phyloP scores from a whole-genome alignment of 495 filamentous ascomycete genomes.

The Aspergillus ostianus region DNA sequence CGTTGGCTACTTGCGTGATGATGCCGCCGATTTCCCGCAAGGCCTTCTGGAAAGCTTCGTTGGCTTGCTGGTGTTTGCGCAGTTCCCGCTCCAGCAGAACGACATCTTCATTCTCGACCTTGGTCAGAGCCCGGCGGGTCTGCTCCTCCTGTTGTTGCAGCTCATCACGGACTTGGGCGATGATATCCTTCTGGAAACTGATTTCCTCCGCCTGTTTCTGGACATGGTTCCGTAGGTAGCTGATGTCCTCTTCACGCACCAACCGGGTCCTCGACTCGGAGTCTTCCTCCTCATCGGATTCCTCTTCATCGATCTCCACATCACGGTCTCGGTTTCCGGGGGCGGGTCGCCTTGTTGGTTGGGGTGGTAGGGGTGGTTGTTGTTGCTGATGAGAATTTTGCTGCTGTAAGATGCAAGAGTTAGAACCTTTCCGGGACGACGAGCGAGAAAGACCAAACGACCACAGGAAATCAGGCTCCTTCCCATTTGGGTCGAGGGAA shows the following conservation, averaged over 20 bases:
- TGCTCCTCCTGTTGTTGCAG: constrained; percentile 61
- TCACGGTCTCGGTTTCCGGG: constrained; percentile 28
- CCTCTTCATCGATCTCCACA: constrained; percentile 40
- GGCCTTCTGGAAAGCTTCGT: constrained; percentile 97
- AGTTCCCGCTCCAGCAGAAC: constrained; percentile 81
- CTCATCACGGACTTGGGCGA: constrained; percentile 66
- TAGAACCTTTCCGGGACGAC: constrained; percentile 39
- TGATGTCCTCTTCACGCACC: constrained; percentile 68
- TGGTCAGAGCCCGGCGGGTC: constrained; percentile 53
- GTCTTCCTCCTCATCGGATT: constrained; percentile 44
- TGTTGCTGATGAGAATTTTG: constrained; percentile 36
- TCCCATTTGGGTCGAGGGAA: constrained; percentile 50
- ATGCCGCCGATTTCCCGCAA: constrained; percentile 96
- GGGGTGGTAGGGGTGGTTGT: constrained; percentile 23
- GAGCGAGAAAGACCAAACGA: constrained; percentile 42
- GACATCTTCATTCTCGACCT: constrained; percentile 64
- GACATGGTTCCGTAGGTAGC: constrained; percentile 69
- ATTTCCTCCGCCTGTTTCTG: constrained; percentile 78
- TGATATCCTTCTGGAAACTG: constrained; percentile 67
- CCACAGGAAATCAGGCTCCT: constrained; percentile 37
- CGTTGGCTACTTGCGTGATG: constrained; percentile 90
- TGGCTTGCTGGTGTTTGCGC: constrained; percentile 94
- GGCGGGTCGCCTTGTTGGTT: constrained; percentile 23
- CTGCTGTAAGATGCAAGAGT: constrained; percentile 42
- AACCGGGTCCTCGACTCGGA: constrained; percentile 34